Evolutionary conservation across 1,284 basidiomycete genomes (phyloP), one percentile per base, ranked within the genome.

Genomic region (Pisolithus thermaeus): DNA sequence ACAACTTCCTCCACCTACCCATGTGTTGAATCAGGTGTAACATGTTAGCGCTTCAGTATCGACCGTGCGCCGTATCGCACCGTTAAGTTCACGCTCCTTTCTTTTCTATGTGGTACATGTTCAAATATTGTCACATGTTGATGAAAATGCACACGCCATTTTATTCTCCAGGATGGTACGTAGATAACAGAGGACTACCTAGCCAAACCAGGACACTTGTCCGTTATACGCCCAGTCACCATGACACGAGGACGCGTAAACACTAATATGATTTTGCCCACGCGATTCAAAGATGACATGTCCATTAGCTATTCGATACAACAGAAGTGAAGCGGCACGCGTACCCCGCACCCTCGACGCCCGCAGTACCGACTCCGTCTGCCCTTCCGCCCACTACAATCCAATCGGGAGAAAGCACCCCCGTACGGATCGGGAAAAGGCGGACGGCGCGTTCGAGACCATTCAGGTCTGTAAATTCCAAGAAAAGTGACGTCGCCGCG

Each of bases 401-500:
- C 87, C 89, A 93, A 60, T 90, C 87, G 1, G 90, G 88, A 1
- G 78, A 71, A 8, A 80, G 65, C 6, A 92, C 73, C 4, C 89
- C 90, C 0, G 90, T 93, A 11, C 91, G 80, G 22, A 88, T 78
- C 1, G 91, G 90, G 58, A 92, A 85, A n/a, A 92, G 69, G 32
- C 86, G 76, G 1, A 77, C 65, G 0, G 77, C 79, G 46, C 80
- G 73, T 63, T 92, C 90, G 4, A 90, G 68, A 1, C 82, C 84
- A 2, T 61, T 57, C 0, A 60, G 57, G 56, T 83, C 81, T 6
- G 78, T 76, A 4, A 79, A 80, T 7, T 83, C 70, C 20, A 92
- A 68, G 54, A 91, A 77, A 5, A 88, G 64, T 53, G 80, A 70
- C 4, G 77, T 61, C 0, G 70, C 70, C 0, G 58, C 58, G 1